Percentiles rank a stretch among this genome's conserved stretches.
phyloP scores from a whole-genome alignment of 164 flowering plant genomes.

The Tetrastigma voinierianum region DNA sequence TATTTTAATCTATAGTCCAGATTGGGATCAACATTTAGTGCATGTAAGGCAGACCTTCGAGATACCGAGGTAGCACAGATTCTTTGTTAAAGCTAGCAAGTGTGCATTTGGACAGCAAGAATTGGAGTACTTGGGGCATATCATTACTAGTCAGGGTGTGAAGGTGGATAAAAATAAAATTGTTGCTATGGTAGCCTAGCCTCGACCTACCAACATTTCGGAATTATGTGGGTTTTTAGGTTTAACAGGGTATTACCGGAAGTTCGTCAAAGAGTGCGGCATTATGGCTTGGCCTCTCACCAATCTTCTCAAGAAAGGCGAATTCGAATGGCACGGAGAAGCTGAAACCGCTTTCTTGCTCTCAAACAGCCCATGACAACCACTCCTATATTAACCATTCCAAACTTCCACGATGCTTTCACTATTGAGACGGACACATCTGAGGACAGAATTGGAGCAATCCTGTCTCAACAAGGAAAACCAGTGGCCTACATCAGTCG shows the following conservation, averaged over 20 bases:
- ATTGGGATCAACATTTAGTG: neutral
- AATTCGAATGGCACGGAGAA: too few species aligned
- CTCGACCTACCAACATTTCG: neutral
- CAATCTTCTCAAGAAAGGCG: neutral
- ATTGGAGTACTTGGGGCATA: neutral
- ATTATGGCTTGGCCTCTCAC: neutral
- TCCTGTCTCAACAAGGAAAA: too few species aligned
- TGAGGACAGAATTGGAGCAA: too few species aligned
- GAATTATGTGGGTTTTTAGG: neutral
- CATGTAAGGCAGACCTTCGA: neutral
- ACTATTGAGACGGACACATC: too few species aligned
- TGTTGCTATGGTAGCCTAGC: neutral
- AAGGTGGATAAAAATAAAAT: neutral
- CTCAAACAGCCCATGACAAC: too few species aligned
- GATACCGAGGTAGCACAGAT: neutral
- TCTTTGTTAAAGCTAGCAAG: neutral
- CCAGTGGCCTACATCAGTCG: too few species aligned
- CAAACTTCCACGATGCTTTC: too few species aligned
- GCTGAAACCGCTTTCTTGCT: too few species aligned
- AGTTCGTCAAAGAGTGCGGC: neutral
- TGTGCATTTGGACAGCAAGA: neutral
- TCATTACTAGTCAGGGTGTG: neutral
- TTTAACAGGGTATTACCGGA: neutral
- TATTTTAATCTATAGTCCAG: neutral
- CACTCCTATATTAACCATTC: too few species aligned